Evolutionary conservation across 2,329 filamentous ascomycete genomes (phyloP).

Genomic region (Akanthomyces muscarius): DNA sequence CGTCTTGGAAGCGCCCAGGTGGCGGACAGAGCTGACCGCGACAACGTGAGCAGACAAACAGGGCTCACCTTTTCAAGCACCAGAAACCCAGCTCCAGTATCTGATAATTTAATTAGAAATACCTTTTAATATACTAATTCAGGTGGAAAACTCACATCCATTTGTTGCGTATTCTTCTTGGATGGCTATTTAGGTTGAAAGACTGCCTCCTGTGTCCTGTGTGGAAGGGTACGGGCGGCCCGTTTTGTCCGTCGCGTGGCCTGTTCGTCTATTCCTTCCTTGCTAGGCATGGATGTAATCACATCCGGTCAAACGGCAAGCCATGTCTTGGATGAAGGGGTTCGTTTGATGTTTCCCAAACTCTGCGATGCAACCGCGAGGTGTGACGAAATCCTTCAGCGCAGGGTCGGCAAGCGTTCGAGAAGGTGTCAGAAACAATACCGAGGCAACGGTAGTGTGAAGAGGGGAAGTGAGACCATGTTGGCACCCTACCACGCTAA

Average conservation of each 20-base stretch:
- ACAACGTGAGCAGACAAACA: too few relatives aligned
- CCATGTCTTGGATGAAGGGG: neutral
- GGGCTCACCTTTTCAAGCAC: too few relatives aligned
- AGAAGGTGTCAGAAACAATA: neutral
- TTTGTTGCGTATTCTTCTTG: too few relatives aligned
- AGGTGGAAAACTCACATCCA: too few relatives aligned
- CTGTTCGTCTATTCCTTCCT: neutral
- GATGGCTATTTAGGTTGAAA: neutral
- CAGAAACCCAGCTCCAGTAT: too few relatives aligned
- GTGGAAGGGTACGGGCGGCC: too few relatives aligned
- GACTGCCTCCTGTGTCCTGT: too few relatives aligned
- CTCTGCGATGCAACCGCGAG: too few relatives aligned
- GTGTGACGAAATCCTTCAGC: neutral
- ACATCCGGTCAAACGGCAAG: neutral
- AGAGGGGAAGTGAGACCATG: constrained; percentile 9
- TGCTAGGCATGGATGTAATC: neutral
- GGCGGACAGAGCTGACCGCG: too few relatives aligned
- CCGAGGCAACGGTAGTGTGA: neutral
- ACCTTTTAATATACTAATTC: too few relatives aligned
- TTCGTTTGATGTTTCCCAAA: neutral
- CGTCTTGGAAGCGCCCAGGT: too few relatives aligned
- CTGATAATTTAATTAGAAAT: too few relatives aligned
- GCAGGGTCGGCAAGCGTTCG: neutral
- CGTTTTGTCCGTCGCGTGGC: neutral
- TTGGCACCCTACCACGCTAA: neutral